Evolutionary conservation across 305 asterid species (phyloP), one percentile per base, ranked within the genome.

Genomic region (Solanum hybrid): DNA sequence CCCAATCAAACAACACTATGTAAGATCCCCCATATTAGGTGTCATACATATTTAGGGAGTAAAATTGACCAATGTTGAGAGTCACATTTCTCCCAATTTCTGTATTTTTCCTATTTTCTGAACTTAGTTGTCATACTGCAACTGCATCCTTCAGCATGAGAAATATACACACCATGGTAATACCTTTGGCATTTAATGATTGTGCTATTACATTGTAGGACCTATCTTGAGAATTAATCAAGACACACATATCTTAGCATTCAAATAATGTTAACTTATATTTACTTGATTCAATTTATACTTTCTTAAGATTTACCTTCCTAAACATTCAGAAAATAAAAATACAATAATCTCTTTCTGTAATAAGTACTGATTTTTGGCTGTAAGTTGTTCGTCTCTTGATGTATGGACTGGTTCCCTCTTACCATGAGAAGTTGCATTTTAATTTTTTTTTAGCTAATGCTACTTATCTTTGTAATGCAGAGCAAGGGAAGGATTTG

Each of bases 401-500:
- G 76, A 51, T 31, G 57, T 17, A 20, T 84, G 75, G 76, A 29
- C 39, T 83, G 6, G 38, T 83, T 80, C 73, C 73, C 10, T 51
- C 24, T 7, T 84, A 6, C 41, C 75, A 3, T 84, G 29, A 51
- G 88, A 31, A 84, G 29, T 31, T 57, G 70, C 70, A 57, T 57
- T 57, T 57, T 17, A 39, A 11, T 11, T 11, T 39, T 26, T 27
- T 38, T 76, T 34, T 2, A 37, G 36, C 61, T 89, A 51, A 79
- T 78, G 51, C 24, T 82, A 45, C 79, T 20, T 76, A 33, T 84
- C 85, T 91, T 34, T 87, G 38, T 91, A 76, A 24, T 92, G 94
- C 98, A 97, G 98, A 94, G 90, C 98, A 97, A 33, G 97, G 96
- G 51, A 97, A 96, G 92, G 95, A 95, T 93, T 94, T 97, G 95